A percentile compares a stretch with the other conserved stretches of the same genome.
Conservation (phyloP, 495 filamentous ascomycete species). For the Podospora bellae-mahoneyi region DNA sequence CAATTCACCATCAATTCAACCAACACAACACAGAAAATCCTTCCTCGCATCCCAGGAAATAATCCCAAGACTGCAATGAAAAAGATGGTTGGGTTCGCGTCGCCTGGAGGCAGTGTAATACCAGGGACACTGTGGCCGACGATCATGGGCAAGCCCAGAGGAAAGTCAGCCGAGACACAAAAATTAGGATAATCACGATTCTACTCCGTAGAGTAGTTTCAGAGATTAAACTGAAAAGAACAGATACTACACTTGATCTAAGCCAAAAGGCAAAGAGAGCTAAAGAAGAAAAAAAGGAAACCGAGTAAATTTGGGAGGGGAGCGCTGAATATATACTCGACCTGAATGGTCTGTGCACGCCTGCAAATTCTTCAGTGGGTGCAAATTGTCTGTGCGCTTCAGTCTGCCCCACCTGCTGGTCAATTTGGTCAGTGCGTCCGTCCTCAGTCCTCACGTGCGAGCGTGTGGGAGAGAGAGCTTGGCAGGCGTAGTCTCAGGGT, state of each 20-base stretch:
- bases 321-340: constrained; percentile 3
- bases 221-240: constrained; percentile 98
- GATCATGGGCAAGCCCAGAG: constrained; percentile 76
- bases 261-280: constrained; percentile 63
- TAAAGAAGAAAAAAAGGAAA: constrained; percentile 32
- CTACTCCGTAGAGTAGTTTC: constrained; percentile 63
- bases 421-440: background rate
- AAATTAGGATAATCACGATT: constrained; percentile 87
- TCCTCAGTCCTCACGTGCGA: background rate
- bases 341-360: background rate
- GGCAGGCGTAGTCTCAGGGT: constrained; percentile 17
- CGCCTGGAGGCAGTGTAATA: constrained; percentile 83
- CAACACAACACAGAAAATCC: constrained; percentile 2
- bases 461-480: background rate
- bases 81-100: constrained; percentile 57
- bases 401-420: background rate
- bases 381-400: constrained; percentile 6
- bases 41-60: constrained; percentile 21
- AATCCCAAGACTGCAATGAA: constrained; percentile 22
- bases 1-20: background rate
- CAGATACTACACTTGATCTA: constrained; percentile 99
- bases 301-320: background rate
- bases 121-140: constrained; percentile 72
- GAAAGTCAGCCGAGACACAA: constrained; percentile 39
- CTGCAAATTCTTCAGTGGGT: constrained; percentile 1